Percentiles rank a stretch among this genome's conserved stretches.
These are phyloP conservation scores for Saccharomyces hybrid DNA, from an alignment of 1,139 yeast genomes.

Conservation along the genomic window DNA sequence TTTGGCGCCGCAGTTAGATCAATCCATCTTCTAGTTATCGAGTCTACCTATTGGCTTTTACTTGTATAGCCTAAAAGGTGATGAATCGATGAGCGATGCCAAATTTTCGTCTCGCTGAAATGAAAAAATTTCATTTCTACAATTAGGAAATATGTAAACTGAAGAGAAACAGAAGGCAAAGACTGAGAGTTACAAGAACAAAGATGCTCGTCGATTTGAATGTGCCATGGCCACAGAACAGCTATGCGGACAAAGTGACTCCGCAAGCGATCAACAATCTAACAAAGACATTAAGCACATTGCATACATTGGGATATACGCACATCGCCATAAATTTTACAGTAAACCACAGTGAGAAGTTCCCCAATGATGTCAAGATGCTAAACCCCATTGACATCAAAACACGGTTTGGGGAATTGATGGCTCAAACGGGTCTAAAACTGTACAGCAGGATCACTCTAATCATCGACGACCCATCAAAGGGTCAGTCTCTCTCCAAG, in stretches of 20 bases:
- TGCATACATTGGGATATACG: constrained; percentile 58
- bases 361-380: constrained; percentile 37
- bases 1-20: too few relatives aligned
- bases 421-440: constrained; percentile 37
- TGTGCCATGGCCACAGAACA: constrained; percentile 67
- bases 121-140: not conserved
- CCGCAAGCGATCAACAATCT: constrained; percentile 38
- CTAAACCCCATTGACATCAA: constrained; percentile 27
- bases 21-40: too few relatives aligned
- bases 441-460: constrained; percentile 70
- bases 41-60: too few relatives aligned
- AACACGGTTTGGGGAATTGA: constrained; percentile 23
- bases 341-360: constrained; percentile 46
- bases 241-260: constrained; percentile 39
- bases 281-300: constrained; percentile 46
- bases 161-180: not conserved
- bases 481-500: constrained; percentile 61
- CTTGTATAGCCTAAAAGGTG: too few relatives aligned
- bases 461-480: constrained; percentile 66
- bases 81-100: too few relatives aligned
- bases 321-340: constrained; percentile 67
- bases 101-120: not conserved
- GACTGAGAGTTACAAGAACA: not conserved
- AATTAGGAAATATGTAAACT: not conserved
- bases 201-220: constrained; percentile 63